Evolutionary conservation across 192 early-diverging fungal genomes (phyloP), one percentile per base, ranked within the genome.

Genomic region (Mortierella hygrophila): DNA sequence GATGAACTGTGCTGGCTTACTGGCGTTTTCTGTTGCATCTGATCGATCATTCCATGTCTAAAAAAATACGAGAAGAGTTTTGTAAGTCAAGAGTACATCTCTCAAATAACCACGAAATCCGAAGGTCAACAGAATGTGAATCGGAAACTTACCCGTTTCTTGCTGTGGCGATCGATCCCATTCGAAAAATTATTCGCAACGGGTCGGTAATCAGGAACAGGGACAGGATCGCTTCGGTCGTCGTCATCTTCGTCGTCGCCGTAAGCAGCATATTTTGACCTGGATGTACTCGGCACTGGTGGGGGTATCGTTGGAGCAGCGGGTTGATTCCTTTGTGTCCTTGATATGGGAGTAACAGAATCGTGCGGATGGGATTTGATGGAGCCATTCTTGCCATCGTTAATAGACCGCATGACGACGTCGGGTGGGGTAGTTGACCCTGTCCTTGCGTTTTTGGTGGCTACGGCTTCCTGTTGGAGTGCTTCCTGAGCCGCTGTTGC

Each of bases 201-300:
- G 1, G 63, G 37, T 46, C 41, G 68, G 26, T 44, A 57, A 44
- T 76, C 71, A 0, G 68, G 75, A 3, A 29, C 41, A 11, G 75
- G 63, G 41, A 63, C 70, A 40, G 44, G 70, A 8, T 86, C 84
- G 20, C 5, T 47, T 1, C 71, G 29, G n/a, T 77, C 74, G 0
- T 81, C 79, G 1, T 86, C 79, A 0, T 81, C 79, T 2, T 80
- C 84, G 0, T 86, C 79, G 3, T 80, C 83, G 1, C 40, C 70
- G 18, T 83, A 72, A 1, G 6, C 8, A 6, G 70, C 75, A 65
- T 80, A 85, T 63, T 77, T 85, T 16, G 78, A 40, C 23, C 32
- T 70, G 32, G 65, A 4, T 52, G 57, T 40, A n/a, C 32, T 63
- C 8, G 65, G 75, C 44, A 72, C 35, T 23, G 75, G 42, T 46